These are phyloP conservation scores for Aspergillus quadrilineatus DNA, from an alignment of 2,329 filamentous ascomycete species.

Conservation along the genomic window DNA sequence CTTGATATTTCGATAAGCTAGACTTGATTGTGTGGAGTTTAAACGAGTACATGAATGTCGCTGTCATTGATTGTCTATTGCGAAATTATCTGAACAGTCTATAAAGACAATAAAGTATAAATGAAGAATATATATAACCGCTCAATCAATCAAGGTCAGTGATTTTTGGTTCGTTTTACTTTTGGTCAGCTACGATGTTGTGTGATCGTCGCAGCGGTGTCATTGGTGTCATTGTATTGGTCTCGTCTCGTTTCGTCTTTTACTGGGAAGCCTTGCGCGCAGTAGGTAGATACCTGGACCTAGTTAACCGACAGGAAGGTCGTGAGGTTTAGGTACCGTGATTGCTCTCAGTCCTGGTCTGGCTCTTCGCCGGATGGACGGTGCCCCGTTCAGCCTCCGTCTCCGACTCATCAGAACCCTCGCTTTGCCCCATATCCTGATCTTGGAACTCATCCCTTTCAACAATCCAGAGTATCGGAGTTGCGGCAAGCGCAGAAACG, in stretches of 20 bases:
- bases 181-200: background rate
- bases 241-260: background rate
- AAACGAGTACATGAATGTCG: too few species aligned
- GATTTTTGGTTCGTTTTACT: background rate
- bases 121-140: background rate
- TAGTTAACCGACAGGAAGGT: background rate
- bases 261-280: background rate
- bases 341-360: background rate
- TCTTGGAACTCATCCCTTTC: constrained; percentile 68
- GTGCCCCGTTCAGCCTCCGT: constrained; percentile 21
- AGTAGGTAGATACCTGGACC: background rate
- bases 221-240: background rate
- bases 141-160: background rate
- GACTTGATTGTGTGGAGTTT: too few species aligned
- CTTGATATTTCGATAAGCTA: too few species aligned
- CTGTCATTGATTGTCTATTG: background rate
- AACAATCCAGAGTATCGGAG: constrained; percentile 72
- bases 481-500: constrained; percentile 62
- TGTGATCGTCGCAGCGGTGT: background rate
- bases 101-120: background rate
- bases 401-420: constrained; percentile 31
- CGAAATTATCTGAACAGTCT: background rate
- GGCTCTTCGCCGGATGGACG: background rate
- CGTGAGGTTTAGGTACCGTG: background rate
- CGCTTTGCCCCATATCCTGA: constrained; percentile 33